Evolutionary conservation across 2,329 filamentous ascomycete species (phyloP).

Genomic region (Curvularia sp.): DNA sequence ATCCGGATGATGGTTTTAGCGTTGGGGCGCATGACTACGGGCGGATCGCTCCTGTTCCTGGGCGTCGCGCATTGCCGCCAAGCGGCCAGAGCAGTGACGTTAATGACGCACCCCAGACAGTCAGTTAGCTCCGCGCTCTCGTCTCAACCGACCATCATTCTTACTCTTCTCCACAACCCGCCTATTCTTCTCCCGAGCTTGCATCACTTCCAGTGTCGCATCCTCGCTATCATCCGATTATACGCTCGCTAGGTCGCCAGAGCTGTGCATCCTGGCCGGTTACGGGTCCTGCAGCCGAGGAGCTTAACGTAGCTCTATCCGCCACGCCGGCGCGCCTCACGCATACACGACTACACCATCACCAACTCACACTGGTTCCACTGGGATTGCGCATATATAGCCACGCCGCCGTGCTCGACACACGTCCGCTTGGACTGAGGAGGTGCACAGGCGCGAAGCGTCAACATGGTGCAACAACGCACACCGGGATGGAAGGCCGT

Average conservation of each 20-base stretch:
- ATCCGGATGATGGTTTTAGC: neutral
- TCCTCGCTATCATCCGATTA: neutral
- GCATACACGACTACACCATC: constrained; percentile 4
- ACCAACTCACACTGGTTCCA: neutral
- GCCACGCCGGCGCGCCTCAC: constrained; percentile 22
- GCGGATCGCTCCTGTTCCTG: constrained; percentile 26
- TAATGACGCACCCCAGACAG: constrained; percentile 19
- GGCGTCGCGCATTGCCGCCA: constrained; percentile 16
- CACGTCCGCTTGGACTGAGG: neutral
- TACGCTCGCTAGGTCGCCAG: constrained; percentile 3
- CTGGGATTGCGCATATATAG: neutral
- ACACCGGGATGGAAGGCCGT: constrained; percentile 33
- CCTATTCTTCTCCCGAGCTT: neutral
- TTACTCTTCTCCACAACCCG: neutral
- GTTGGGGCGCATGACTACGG: constrained; percentile 15
- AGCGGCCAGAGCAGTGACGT: constrained; percentile 27
- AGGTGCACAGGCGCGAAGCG: constrained; percentile 24
- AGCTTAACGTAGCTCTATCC: constrained; percentile 19
- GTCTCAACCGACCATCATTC: constrained; percentile 11
- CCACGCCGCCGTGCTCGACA: neutral
- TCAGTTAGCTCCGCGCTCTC: constrained; percentile 20
- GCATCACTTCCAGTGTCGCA: neutral
- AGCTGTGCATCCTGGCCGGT: neutral
- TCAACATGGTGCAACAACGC: constrained; percentile 32
- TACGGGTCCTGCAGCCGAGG: neutral